These are phyloP conservation scores for Solanum okadae DNA, from an alignment of 257 asterid genomes.

Conservation along the genomic window DNA sequence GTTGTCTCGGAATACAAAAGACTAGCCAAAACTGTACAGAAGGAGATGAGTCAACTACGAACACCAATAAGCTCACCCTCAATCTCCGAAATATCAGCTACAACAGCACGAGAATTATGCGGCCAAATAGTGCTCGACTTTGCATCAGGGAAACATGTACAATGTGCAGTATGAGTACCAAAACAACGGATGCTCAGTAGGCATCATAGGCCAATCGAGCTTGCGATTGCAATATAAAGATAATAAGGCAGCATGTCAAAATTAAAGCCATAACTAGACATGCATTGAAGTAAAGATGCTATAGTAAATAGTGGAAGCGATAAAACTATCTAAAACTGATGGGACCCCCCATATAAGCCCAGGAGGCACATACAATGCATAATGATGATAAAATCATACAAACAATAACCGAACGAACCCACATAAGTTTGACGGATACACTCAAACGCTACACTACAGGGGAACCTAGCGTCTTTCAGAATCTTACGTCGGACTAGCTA, in stretches of 20 bases:
- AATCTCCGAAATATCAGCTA: no score
- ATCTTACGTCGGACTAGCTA: no score
- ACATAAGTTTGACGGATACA: no score
- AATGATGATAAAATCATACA: no score
- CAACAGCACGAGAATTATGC: not conserved
- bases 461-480: not conserved
- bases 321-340: no score
- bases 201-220: not conserved
- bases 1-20: not conserved
- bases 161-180: not conserved
- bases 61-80: not conserved
- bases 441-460: not conserved
- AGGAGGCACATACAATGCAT: not conserved
- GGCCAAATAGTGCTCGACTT: not conserved
- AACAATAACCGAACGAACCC: not conserved
- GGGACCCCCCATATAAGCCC: not conserved
- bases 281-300: not conserved
- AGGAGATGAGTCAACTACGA: not conserved
- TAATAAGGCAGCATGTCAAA: not conserved
- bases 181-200: no score
- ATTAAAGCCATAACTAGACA: not conserved
- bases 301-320: not conserved
- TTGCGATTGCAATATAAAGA: not conserved
- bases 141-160: not conserved
- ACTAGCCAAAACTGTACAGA: not conserved